These are phyloP conservation scores for Phaeosphaeriaceae sp. DNA, from an alignment of 2,329 filamentous ascomycete species.

Conservation along the genomic window DNA sequence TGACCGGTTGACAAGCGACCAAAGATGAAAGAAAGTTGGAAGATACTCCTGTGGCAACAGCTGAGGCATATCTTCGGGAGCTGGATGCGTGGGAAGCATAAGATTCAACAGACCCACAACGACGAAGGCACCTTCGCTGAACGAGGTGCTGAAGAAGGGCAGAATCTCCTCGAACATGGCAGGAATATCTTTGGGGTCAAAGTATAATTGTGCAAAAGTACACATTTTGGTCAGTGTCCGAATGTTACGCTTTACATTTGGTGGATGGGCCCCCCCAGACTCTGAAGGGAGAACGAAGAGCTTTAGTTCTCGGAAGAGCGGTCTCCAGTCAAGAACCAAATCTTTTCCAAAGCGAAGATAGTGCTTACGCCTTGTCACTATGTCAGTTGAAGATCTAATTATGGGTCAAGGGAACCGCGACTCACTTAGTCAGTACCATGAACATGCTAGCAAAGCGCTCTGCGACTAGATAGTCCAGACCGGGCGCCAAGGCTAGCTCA, in stretches of 20 bases:
- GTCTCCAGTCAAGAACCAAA: constrained; percentile 89
- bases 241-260: constrained; percentile 69
- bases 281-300: constrained; percentile 86
- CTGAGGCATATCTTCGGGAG: constrained; percentile 72
- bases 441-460: constrained; percentile 98
- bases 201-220: constrained; percentile 88
- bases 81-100: constrained; percentile 82
- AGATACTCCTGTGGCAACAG: constrained; percentile 89
- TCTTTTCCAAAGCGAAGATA: constrained; percentile 92
- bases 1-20: constrained; percentile 91
- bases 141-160: constrained; percentile 84
- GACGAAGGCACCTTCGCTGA: constrained; percentile 89
- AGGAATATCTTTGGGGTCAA: constrained; percentile 85
- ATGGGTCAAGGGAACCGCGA: constrained; percentile 17
- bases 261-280: constrained; percentile 67
- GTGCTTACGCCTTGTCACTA: constrained; percentile 77
- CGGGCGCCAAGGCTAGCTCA: constrained; percentile 87
- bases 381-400: constrained; percentile 31
- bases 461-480: constrained; percentile 78
- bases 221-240: constrained; percentile 85
- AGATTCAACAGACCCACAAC: constrained; percentile 88
- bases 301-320: constrained; percentile 92
- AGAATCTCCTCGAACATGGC: constrained; percentile 65
- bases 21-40: constrained; percentile 94
- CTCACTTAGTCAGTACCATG: constrained; percentile 89